Conservation (phyloP, 1,284 basidiomycete species). For the Sporisorium iseilematis-ciliati region DNA sequence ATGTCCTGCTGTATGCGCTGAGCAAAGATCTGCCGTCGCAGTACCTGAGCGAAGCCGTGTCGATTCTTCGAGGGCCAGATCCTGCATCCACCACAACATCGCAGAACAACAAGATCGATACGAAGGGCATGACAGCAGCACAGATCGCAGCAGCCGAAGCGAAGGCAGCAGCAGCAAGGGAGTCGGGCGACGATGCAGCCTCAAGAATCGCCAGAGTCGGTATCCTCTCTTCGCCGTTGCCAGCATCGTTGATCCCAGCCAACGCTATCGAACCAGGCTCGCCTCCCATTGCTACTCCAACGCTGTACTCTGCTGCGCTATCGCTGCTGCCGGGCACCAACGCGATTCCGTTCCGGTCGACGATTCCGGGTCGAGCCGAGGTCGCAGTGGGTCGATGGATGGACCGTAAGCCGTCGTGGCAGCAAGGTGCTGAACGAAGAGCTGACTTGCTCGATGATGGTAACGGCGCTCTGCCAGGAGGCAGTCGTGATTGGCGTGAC, state of each 20-base stretch:
- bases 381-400: constrained; percentile 60
- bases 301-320: constrained; percentile 52
- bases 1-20: constrained; percentile 56
- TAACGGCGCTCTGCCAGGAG: constrained; percentile 31
- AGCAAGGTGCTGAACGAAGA: constrained; percentile 40
- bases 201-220: constrained; percentile 46
- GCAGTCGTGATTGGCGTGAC: constrained; percentile 50
- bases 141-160: constrained; percentile 29
- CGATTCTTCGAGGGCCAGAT: constrained; percentile 41
- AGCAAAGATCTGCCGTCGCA: constrained; percentile 56
- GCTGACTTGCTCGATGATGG: constrained; percentile 51
- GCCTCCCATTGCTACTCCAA: constrained; percentile 31
- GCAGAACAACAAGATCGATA: constrained; percentile 2
- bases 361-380: constrained; percentile 52
- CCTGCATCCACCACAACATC: constrained; percentile 3
- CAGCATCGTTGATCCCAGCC: constrained; percentile 46
- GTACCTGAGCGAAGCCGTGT: constrained; percentile 49
- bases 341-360: constrained; percentile 55
- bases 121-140: constrained; percentile 28
- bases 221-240: constrained; percentile 49
- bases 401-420: constrained; percentile 56
- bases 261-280: constrained; percentile 39
- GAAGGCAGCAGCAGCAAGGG: constrained; percentile 6
- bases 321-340: constrained; percentile 49
- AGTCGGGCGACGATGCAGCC: constrained; percentile 7